Percentiles rank a stretch among this genome's conserved stretches.
These are phyloP conservation scores for Chalciporus pseudorubinellus DNA, from an alignment of 768 basidiomycete genomes.

Conservation along the genomic window DNA sequence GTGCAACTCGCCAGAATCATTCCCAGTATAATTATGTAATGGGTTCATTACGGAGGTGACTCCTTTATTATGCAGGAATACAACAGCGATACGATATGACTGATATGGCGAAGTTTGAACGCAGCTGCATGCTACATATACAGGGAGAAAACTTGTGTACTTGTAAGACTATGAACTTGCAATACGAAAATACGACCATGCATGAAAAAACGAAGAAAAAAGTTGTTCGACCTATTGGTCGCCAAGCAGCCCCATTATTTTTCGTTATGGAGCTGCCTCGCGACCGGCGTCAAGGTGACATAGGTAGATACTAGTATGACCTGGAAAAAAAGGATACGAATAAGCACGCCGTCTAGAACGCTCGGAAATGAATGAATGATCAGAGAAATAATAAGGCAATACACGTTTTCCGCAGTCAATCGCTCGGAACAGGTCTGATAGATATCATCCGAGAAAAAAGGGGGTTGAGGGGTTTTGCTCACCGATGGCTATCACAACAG, in stretches of 20 bases:
- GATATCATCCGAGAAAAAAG: conserved; percentile 53
- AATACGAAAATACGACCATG: conserved; percentile 15
- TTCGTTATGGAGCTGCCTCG: neutral
- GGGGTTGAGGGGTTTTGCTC: conserved; percentile 16
- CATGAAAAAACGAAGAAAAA: neutral
- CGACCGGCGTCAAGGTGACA: neutral
- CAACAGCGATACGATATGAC: too few relatives aligned
- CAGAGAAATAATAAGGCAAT: conserved; percentile 60
- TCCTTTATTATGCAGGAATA: too few relatives aligned
- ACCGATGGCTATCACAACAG: conserved; percentile 22
- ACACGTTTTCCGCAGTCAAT: conserved; percentile 52
- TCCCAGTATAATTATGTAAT: too few relatives aligned
- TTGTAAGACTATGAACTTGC: conserved; percentile 2
- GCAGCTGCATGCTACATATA: conserved; percentile 10
- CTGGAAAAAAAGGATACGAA: conserved; percentile 6
- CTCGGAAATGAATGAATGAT: conserved; percentile 3
- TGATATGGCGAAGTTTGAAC: neutral
- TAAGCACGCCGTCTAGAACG: conserved; percentile 6
- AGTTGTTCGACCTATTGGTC: too few relatives aligned
- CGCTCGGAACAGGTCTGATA: conserved; percentile 80
- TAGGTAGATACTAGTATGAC: neutral
- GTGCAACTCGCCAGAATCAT: too few relatives aligned
- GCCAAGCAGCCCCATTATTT: neutral
- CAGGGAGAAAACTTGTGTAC: conserved; percentile 1
- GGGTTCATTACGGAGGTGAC: too few relatives aligned